Conservation (phyloP, 2,329 filamentous ascomycete species). For the Fusarium multiceps region DNA sequence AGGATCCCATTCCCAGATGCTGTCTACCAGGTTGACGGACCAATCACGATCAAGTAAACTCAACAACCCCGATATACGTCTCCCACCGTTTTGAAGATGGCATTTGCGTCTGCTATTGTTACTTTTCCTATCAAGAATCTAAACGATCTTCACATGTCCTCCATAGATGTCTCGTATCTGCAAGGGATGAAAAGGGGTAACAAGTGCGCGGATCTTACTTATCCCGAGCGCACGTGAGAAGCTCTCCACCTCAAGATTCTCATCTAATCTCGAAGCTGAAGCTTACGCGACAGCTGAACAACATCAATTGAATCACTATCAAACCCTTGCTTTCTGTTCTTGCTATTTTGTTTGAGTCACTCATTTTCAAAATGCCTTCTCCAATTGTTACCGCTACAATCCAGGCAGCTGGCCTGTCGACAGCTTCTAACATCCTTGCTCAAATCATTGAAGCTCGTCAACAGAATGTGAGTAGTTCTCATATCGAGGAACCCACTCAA, state of each 20-base stretch:
- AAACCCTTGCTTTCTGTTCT: background rate
- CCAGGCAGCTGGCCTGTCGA: slow-evolving; percentile 63
- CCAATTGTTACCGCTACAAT: slow-evolving; percentile 64
- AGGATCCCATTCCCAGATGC: background rate
- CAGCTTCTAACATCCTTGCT: slow-evolving; percentile 65
- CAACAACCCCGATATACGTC: background rate
- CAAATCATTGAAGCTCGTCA: slow-evolving; percentile 64
- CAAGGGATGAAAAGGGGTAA: slow-evolving; percentile 14
- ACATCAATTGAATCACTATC: background rate
- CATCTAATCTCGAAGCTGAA: slow-evolving; percentile 4
- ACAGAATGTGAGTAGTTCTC: slow-evolving; percentile 51
- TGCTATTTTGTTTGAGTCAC: background rate
- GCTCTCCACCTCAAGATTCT: slow-evolving; percentile 29
- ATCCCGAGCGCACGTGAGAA: slow-evolving; percentile 30
- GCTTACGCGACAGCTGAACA: slow-evolving; percentile 9
- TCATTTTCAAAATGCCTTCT: slow-evolving; percentile 55
- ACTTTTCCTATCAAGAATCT: too few relatives aligned
- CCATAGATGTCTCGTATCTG: background rate
- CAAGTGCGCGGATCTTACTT: slow-evolving; percentile 28
- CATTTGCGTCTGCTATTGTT: too few relatives aligned
- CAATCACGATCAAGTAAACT: background rate
- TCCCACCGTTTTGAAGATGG: background rate
- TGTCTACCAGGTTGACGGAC: background rate
- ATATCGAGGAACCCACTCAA: rapidly evolving
- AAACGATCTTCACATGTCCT: too few relatives aligned